Base-by-base conservation (phyloP, 371 early-diverging fungal species). In the Capillidium rhysosporum region DNA sequence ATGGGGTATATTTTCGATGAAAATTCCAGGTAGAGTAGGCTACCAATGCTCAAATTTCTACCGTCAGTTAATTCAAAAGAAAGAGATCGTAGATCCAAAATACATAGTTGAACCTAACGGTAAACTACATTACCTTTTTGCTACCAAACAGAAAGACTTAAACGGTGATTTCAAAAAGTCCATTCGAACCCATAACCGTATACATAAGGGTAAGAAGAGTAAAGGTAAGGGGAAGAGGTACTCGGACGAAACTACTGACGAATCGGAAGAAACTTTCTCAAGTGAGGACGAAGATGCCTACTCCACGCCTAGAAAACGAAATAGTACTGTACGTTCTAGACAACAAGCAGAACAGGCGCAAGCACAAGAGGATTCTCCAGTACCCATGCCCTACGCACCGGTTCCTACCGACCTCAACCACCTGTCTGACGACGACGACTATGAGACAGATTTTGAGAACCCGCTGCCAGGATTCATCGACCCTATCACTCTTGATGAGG, bases 21-120 rank as follows among this genome's bases (percentile, higher is more conserved):
- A 83, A 14, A 84, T 92, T 31, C 91, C 93, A 8, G 93, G 93
- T 12, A 79, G 93, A 20, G 93, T 92, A 18, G 93, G 93, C 4
- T 92, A 92, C 60, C 93, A 84, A 69, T 92, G 93, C 64, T 88
- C 92, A 30, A 92, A 90, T 63, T 92, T 86, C 63, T 92, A 92
- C 63, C 80, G 93, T 20, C 65, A 79, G 34, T 67, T 92, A 45
- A 75, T 92, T 2, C 86, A 89, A 63, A 84, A 79, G 38, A 78
- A 82, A 16, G 76, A 89, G 60, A 76, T 91, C 48, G 65, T 76
- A 54, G 93, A 92, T 61, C 83, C 84, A 5, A 92, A 91, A 69
- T 92, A 92, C 57, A 78, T 86, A 5, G 65, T 89, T 23, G 89
- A 88, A 61, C 80, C 78, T 38, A 78, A 82, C 56, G 91, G 91